Evolutionary conservation across 179 eudicot species (phyloP).

Genomic region (Camellia oleifera): DNA sequence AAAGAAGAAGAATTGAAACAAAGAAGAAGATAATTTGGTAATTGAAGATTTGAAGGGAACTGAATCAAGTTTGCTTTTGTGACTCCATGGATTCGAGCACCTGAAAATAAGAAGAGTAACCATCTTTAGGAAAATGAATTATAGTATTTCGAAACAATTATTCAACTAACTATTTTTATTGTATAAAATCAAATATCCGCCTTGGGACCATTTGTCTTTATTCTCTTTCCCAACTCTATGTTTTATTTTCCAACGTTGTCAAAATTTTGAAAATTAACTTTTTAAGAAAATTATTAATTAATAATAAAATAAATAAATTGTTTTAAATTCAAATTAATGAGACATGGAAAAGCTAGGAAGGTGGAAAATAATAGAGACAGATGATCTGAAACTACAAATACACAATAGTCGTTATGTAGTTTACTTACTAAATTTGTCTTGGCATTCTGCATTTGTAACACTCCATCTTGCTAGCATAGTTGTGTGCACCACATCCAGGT

Average conservation of each 20-base stretch:
- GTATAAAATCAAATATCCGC: too few relatives aligned
- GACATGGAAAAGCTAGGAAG: too few relatives aligned
- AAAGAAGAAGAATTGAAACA: background rate
- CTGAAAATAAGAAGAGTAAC: slow-evolving; percentile 4
- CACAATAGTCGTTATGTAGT: background rate
- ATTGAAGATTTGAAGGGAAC: slow-evolving; percentile 3
- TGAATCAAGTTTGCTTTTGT: background rate
- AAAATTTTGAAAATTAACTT: too few relatives aligned
- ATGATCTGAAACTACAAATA: too few relatives aligned
- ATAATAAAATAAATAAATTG: too few relatives aligned
- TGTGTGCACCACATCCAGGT: slow-evolving; percentile 58
- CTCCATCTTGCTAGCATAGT: slow-evolving; percentile 66
- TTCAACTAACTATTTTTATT: too few relatives aligned
- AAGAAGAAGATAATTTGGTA: background rate
- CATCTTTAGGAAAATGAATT: background rate
- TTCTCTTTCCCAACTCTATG: too few relatives aligned
- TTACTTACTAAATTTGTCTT: slow-evolving; percentile 40
- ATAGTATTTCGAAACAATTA: too few relatives aligned
- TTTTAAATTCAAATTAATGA: too few relatives aligned
- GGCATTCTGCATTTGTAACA: slow-evolving; percentile 59
- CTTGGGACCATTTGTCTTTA: too few relatives aligned
- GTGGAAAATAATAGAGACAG: background rate
- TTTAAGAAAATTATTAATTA: too few relatives aligned
- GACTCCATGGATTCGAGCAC: background rate
- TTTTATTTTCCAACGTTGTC: too few relatives aligned